A percentile compares a stretch with the other conserved stretches of the same genome.
Evolutionary conservation across 1,284 basidiomycete genomes (phyloP).

Genomic region (Fomitopsis betulina): DNA sequence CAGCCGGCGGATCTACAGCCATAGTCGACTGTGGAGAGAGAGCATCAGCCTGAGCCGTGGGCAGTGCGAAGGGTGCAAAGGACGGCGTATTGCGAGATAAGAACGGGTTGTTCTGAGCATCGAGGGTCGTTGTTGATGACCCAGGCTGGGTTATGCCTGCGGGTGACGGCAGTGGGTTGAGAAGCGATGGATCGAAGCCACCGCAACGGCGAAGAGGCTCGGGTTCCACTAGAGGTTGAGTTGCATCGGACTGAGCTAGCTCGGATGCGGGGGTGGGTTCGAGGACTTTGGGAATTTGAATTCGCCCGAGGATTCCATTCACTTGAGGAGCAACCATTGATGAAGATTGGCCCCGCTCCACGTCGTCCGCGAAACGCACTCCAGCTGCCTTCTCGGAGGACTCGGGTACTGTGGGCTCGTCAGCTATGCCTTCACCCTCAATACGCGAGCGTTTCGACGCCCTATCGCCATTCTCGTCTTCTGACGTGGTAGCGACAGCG

Average conservation of each 20-base stretch:
- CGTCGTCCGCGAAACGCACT: slow-evolving; percentile 19
- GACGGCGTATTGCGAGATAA: neutral
- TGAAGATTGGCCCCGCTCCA: slow-evolving; percentile 1
- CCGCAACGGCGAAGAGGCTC: slow-evolving; percentile 23
- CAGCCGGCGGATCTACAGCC: neutral
- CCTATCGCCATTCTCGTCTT: slow-evolving; percentile 44
- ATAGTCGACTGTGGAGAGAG: neutral
- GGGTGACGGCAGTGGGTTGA: slow-evolving; percentile 47
- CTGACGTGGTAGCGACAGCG: slow-evolving; percentile 47
- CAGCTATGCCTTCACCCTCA: slow-evolving; percentile 34
- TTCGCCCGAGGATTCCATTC: slow-evolving; percentile 24
- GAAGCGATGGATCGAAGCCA: slow-evolving; percentile 52
- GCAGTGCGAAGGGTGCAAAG: neutral
- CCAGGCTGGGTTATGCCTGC: slow-evolving; percentile 13
- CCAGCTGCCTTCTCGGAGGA: slow-evolving; percentile 11
- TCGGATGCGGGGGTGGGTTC: neutral
- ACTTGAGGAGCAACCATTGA: slow-evolving; percentile 17
- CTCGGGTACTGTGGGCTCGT: slow-evolving; percentile 35
- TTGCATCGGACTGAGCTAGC: slow-evolving; percentile 14
- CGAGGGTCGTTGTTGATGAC: slow-evolving; percentile 12
- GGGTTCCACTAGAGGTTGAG: neutral
- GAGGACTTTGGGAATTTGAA: neutral
- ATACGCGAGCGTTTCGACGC: slow-evolving; percentile 53
- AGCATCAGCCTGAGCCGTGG: neutral
- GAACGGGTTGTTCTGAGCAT: slow-evolving; percentile 1